A percentile compares a stretch with the other conserved stretches of the same genome.
Conservation (phyloP, 2,329 filamentous ascomycete genomes). For the Pseudogymnoascus verrucosus region DNA sequence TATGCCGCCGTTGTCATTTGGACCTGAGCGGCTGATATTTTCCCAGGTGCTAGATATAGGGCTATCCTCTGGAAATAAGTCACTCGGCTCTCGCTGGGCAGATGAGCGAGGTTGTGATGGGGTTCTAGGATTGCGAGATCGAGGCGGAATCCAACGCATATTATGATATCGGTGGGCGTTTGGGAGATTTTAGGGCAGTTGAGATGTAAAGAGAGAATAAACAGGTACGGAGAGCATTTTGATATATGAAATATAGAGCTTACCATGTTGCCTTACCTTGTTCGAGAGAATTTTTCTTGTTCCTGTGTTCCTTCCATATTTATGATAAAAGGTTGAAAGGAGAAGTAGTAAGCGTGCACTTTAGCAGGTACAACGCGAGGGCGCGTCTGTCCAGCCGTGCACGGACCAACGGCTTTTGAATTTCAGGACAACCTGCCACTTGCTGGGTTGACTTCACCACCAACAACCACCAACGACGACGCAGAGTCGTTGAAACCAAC, state of each 20-base stretch:
- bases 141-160: not conserved
- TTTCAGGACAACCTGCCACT: not conserved
- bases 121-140: not conserved
- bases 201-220: not conserved
- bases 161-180: not conserved
- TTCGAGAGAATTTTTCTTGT: not conserved
- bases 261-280: not conserved
- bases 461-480: not conserved
- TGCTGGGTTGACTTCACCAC: not conserved
- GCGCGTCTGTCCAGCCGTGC: not conserved
- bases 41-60: not conserved
- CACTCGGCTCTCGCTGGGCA: not conserved
- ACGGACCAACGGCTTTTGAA: slow-evolving; percentile 1
- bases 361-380: not conserved
- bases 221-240: not conserved
- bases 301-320: slow-evolving; percentile 5
- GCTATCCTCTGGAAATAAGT: not conserved
- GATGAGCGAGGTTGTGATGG: not conserved
- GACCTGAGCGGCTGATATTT: not conserved
- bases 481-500: slow-evolving; percentile 10
- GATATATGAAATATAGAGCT: not conserved
- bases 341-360: not conserved
- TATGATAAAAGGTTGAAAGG: not conserved
- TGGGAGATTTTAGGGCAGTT: not conserved
- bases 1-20: not conserved